Percentiles rank a stretch among this genome's conserved stretches.
These are phyloP conservation scores for Xylaria venustula DNA, from an alignment of 495 filamentous ascomycete genomes.

Conservation along the genomic window DNA sequence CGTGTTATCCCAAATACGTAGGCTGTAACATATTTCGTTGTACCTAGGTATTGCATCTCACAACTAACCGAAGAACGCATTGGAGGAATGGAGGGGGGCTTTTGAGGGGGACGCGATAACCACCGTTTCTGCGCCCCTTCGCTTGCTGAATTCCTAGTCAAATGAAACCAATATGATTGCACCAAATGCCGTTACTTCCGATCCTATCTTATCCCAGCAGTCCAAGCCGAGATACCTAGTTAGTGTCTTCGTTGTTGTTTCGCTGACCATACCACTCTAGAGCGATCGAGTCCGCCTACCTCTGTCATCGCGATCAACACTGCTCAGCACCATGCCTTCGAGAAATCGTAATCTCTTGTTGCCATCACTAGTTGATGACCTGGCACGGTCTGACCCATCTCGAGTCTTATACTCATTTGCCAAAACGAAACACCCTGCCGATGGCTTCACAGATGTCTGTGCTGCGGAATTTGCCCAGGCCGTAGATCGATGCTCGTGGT, in stretches of 20 bases:
- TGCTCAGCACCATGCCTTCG: not conserved
- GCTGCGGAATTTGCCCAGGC: slow-evolving; percentile 34
- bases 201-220: too few species aligned
- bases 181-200: too few species aligned
- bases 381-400: slow-evolving; percentile 4
- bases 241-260: not conserved
- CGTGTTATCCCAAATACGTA: too few species aligned
- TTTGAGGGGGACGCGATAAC: too few species aligned
- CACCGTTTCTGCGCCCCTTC: too few species aligned
- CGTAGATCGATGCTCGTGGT: slow-evolving; percentile 38
- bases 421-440: slow-evolving; percentile 13
- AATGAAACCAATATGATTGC: too few species aligned
- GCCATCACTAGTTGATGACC: slow-evolving; percentile 7
- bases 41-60: too few species aligned
- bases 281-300: not conserved
- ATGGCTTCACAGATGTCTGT: slow-evolving; percentile 39
- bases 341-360: not conserved
- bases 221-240: too few species aligned
- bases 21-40: too few species aligned
- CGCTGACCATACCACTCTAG: not conserved
- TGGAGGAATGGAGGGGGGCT: too few species aligned
- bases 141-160: too few species aligned
- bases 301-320: not conserved
- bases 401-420: slow-evolving; percentile 10
- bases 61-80: too few species aligned